Evolutionary conservation across 768 basidiomycete genomes (phyloP).

Genomic region (Ramaria sp.): DNA sequence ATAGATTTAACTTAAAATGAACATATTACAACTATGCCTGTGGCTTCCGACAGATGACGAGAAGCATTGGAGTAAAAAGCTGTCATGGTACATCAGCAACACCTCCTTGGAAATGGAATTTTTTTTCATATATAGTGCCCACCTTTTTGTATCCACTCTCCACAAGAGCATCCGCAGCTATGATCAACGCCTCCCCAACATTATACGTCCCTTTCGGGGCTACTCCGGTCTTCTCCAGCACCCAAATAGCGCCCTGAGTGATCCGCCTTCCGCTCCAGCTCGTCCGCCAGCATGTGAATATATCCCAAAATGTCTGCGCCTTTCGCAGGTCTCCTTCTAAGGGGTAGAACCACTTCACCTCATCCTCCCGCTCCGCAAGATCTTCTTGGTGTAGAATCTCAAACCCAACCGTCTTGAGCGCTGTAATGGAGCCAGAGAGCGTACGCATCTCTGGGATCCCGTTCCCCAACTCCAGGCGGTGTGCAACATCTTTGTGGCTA

Average conservation of each 20-base stretch:
- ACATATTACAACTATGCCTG: neutral
- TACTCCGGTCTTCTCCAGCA: slow-evolving; percentile 67
- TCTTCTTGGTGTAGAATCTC: slow-evolving; percentile 87
- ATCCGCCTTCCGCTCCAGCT: slow-evolving; percentile 78
- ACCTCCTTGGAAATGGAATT: neutral
- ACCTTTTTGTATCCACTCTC: slow-evolving; percentile 83
- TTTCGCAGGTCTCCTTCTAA: slow-evolving; percentile 88
- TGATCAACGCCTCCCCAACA: slow-evolving; percentile 80
- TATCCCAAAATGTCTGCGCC: slow-evolving; percentile 82
- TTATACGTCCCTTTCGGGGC: slow-evolving; percentile 89
- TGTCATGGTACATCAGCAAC: slow-evolving; percentile 19
- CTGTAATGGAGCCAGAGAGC: slow-evolving; percentile 55
- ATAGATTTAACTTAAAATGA: no score
- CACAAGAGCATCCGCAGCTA: slow-evolving; percentile 70
- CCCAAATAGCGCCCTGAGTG: slow-evolving; percentile 67
- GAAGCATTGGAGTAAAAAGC: slow-evolving; percentile 86
- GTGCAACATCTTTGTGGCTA: slow-evolving; percentile 81
- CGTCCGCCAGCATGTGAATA: slow-evolving; percentile 77
- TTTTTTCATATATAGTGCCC: no score
- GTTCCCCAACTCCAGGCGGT: slow-evolving; percentile 88
- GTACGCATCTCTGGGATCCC: slow-evolving; percentile 98
- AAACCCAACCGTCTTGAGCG: slow-evolving; percentile 78
- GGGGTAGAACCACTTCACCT: slow-evolving; percentile 90
- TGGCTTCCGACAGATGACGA: slow-evolving; percentile 35
- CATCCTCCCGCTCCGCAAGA: slow-evolving; percentile 73